Percentiles rank a stretch among this genome's conserved stretches.
phyloP scores from a whole-genome alignment of 1,284 basidiomycete species.

The Tremellales sp. region DNA sequence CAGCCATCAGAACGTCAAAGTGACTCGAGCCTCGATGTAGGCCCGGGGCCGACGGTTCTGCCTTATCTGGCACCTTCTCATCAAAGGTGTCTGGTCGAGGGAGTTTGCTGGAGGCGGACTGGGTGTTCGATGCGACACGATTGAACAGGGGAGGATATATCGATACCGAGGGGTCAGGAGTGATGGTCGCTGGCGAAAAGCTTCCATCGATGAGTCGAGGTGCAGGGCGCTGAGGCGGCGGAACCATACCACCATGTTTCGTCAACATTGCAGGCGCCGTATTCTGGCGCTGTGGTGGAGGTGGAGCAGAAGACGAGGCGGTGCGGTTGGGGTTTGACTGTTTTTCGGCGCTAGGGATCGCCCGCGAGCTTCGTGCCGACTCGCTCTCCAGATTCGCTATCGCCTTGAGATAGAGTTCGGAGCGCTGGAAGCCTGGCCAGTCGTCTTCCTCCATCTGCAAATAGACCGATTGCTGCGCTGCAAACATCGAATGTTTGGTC shows the following conservation, averaged over 20 bases:
- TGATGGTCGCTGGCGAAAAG: background rate
- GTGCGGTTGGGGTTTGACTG: background rate
- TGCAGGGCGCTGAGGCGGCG: background rate
- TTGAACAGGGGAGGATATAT: background rate
- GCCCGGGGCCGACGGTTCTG: slow-evolving; percentile 16
- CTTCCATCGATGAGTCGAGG: background rate
- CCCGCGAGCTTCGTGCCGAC: background rate
- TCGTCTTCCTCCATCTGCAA: slow-evolving; percentile 86
- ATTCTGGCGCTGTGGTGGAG: background rate
- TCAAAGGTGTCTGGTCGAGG: background rate
- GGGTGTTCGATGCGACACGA: background rate
- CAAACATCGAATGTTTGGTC: slow-evolving; percentile 57
- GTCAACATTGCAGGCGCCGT: background rate
- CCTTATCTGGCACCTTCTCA: background rate
- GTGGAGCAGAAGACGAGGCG: background rate
- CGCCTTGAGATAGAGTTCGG: slow-evolving; percentile 86
- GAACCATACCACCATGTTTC: background rate
- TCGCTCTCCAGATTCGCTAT: slow-evolving; percentile 62
- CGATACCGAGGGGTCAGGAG: background rate
- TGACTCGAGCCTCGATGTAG: slow-evolving; percentile 21
- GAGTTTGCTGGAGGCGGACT: background rate
- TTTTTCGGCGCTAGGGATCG: background rate
- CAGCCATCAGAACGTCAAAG: slow-evolving; percentile 40
- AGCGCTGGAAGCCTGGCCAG: slow-evolving; percentile 78
- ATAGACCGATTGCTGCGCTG: slow-evolving; percentile 79